Evolutionary conservation across 2,329 filamentous ascomycete species (phyloP), one percentile per base, ranked within the genome.

Genomic region (Hypoxylon sp.): DNA sequence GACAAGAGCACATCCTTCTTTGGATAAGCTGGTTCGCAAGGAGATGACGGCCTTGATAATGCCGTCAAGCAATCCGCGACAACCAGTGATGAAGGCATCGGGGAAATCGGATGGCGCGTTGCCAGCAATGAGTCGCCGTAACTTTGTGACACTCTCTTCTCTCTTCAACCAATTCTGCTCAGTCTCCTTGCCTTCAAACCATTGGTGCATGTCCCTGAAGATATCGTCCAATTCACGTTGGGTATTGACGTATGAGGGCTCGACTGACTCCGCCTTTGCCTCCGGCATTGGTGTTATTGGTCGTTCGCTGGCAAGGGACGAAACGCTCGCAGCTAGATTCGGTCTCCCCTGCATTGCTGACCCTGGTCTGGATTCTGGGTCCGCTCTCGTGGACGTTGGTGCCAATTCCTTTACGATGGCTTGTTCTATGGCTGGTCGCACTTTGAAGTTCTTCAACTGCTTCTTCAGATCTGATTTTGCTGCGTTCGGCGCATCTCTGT

Each of bases 121-220:
- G 62, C 95, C 95, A 67, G 91, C 92, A 55, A 93, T 88, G 27
- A 98, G 86, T 70, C 89, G 88, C 57, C 95, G 89, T 53, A 98
- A 81, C 72, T 92, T 94, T 6, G 86, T 87, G 39, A 94, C 87
- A 76, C 88, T 91, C 82, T 95, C 92, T 79, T 98, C 95, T 78
- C 95, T 88, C 73, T 91, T 90, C 74, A 93, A 79, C 95, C 95
- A 98, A 76, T 98, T 98, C 66, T 92, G 89, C 77, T 98, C 95
- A 0, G 92, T 89, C 81, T 98, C 95, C 77, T 86, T 93, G 57
- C 94, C 94, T 72, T 98, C 94, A 69, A 98, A 98, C 77, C 87
- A 87, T 58, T 86, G 85, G 32, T 90, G 84, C 93, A 98, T 97
- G 32, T 92, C 91, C 71, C 88, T 89, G 77, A 97, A 90, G 1